Base-by-base conservation (phyloP, 768 basidiomycete genomes). In the Leucosporidium yakuticum region DNA sequence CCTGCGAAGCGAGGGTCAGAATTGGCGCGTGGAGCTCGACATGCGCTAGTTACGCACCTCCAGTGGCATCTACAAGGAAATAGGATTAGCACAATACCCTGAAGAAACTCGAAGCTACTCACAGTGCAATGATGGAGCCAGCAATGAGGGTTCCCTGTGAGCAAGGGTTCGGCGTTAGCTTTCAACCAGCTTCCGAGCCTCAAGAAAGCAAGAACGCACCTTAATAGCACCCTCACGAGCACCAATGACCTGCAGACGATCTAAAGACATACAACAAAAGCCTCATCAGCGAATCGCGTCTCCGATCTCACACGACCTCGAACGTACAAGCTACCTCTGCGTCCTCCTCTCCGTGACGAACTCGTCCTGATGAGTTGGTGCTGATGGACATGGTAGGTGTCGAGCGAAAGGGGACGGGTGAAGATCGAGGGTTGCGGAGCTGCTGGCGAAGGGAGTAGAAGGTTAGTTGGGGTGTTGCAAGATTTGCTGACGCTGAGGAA, bases 201-300 rank as follows among this genome's bases (percentile, higher is more conserved):
- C 39, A 15, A 44, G 6, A 8, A 15, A 44, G 39, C 39, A 8
- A 15, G 3, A 8, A 44, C 39, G 17, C 14, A 44, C 68, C 63
- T 69, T 69, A 54, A 69, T 61, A 19, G 49, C 48, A 12, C 68
- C 68, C 25, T 69, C 68, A 11, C 68, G 53, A 5, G 68, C 68
- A 9, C 69, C 69, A 32, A 69, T 50, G 19, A 65, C 56, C 31
- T 69, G 69, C 17, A 69, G 64, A 4, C 63, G 59, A 48, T 65
- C 39, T 44, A 15, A 3, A 36, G 12, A 36, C 6, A 44, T 44
- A 15, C 39, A 8, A 36, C 34, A 44, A 15, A 15, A 44, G 14
- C 8, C 39, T 44, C 14, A 15, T 44, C 8, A 44, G 39, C 39
- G 39, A 44, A 8, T 15, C 39, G 39, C 39, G 39, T 44, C 8